Base-by-base conservation (phyloP, 2,329 filamentous ascomycete species). In the Phaeosphaeria sp. region DNA sequence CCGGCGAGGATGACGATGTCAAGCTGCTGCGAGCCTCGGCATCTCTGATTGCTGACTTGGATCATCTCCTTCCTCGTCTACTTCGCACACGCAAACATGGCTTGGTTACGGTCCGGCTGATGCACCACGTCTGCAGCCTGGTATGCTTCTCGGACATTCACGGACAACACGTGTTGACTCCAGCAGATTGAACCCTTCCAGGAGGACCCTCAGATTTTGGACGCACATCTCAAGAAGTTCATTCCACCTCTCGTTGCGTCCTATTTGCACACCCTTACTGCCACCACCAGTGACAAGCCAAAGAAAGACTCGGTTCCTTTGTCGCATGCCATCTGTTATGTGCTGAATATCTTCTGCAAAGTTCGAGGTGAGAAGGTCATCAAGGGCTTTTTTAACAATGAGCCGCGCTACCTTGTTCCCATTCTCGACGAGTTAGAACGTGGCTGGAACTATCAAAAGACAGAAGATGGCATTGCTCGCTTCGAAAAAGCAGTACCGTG, bases 271-370 rank as follows among this genome's bases (percentile, higher is more conserved):
- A 88, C 87, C 68, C 79, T 93, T 9, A 80, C 81, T 54, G 22
- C 60, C 68, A 20, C 77, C 71, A 36, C 59, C 11, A 56, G 27
- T 46, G 59, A 63, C 17, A 60, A 60, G 6, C 46, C 54, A 15
- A 70, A 63, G 49, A 68, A 72, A 46, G 66, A 62, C 39, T 67
- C 60, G 44, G 52, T 68, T 52, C 77, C 71, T 33, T 66, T 69
- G 42, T 71, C 67, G 15, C 68, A 74, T 59, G 93, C 92, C 4
- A 88, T 96, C 54, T 92, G 90, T 74, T 87, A 85, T 60, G 82
- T 98, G 1, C 77, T 99, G 36, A 98, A 98, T 74, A 90, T 89
- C 0, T 90, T 99, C 59, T 97, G 93, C 83, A 99, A 99, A 78
- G 90, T 98, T 50, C 87, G 95, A 52, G 94, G 95, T 22, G 89